Percentiles rank a stretch among this genome's conserved stretches.
Evolutionary conservation across 371 early-diverging fungal genomes (phyloP).

Genomic region (Thermomucor indicae-seudaticae): DNA sequence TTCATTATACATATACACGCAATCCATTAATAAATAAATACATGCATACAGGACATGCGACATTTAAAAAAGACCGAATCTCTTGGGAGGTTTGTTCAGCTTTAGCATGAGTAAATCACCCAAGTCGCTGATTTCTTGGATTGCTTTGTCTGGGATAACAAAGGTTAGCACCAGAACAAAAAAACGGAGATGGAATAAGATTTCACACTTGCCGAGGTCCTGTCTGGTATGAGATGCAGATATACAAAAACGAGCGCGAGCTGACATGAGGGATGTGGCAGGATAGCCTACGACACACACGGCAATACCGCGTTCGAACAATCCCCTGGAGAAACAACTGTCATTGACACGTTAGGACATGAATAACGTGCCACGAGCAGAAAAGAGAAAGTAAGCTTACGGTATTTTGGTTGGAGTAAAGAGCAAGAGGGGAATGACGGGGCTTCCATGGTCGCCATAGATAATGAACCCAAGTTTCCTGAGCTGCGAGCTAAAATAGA

Average conservation of each 20-base stretch:
- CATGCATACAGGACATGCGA: background rate
- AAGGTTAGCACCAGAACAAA: background rate
- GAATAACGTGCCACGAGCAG: no score
- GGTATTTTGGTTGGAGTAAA: constrained; percentile 97
- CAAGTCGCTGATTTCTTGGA: constrained; percentile 53
- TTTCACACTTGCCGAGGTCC: constrained; percentile 66
- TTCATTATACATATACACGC: no score
- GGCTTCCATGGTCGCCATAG: constrained; percentile 92
- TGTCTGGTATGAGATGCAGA: constrained; percentile 94
- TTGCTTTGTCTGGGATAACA: constrained; percentile 34
- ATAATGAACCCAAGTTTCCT: constrained; percentile 93
- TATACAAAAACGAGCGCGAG: constrained; percentile 95
- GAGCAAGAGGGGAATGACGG: constrained; percentile 93
- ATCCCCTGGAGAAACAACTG: constrained; percentile 91
- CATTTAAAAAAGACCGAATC: background rate
- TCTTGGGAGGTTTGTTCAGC: constrained; percentile 1
- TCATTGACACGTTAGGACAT: background rate
- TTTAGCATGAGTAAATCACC: constrained; percentile 58
- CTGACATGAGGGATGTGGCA: constrained; percentile 92
- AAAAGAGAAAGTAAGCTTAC: constrained; percentile 8
- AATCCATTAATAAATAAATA: background rate
- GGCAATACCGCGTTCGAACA: constrained; percentile 87
- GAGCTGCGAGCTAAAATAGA: constrained; percentile 79
- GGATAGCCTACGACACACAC: constrained; percentile 98
- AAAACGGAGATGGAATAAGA: background rate